Conservation (phyloP, 441 rosid genomes). For the Gossypium trilobum region DNA sequence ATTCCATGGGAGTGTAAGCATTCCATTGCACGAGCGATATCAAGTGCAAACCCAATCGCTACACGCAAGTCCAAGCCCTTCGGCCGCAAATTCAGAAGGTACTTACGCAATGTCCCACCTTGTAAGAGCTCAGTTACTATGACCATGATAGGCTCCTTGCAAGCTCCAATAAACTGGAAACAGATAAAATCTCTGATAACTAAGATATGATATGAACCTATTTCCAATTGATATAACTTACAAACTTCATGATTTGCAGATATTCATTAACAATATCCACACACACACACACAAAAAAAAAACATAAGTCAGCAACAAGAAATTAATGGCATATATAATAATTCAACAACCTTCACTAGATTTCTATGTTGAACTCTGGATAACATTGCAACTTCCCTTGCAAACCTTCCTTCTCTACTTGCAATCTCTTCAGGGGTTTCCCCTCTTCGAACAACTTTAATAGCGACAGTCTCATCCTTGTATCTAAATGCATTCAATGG, state of each 20-base stretch:
- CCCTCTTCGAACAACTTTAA: constrained; percentile 68
- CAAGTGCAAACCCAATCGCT: constrained; percentile 78
- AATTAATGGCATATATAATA: background rate
- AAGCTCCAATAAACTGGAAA: constrained; percentile 85
- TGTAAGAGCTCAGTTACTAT: constrained; percentile 82
- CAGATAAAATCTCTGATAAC: background rate
- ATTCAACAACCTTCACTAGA: constrained; percentile 67
- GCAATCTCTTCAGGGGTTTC: constrained; percentile 75
- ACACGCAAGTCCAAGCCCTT: constrained; percentile 51
- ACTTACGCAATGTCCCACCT: constrained; percentile 83
- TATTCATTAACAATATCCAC: background rate
- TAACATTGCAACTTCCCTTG: constrained; percentile 80
- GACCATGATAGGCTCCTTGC: constrained; percentile 89
- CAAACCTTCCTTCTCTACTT: constrained; percentile 66
- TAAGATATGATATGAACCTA: background rate
- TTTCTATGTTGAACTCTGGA: constrained; percentile 87
- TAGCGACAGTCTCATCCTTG: constrained; percentile 71
- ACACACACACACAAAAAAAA: background rate
- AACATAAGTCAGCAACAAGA: constrained; percentile 9
- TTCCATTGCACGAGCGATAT: constrained; percentile 95
- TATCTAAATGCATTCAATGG: constrained; percentile 40
- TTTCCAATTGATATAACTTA: background rate
- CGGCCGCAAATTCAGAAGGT: constrained; percentile 59
- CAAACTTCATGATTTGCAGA: background rate
- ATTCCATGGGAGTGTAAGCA: constrained; percentile 94